Evolutionary conservation across 2,329 filamentous ascomycete species (phyloP).

Genomic region (Aspergillus floridensis): DNA sequence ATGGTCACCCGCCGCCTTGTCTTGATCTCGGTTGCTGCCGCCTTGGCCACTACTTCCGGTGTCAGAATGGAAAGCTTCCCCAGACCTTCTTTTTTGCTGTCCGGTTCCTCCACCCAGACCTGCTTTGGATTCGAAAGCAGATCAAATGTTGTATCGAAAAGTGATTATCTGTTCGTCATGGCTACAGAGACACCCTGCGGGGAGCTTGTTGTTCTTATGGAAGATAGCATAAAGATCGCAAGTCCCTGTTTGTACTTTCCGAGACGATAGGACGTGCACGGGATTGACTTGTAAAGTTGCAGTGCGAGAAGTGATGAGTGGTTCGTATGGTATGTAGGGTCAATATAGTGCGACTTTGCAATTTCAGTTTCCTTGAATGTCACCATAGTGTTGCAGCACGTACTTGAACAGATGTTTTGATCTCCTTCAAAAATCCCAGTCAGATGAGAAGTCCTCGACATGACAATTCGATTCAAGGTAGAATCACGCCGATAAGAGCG

Average conservation of each 20-base stretch:
- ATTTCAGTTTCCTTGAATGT: too few species aligned
- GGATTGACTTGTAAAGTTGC: too few species aligned
- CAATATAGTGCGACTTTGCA: too few species aligned
- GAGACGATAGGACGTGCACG: too few species aligned
- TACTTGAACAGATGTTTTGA: too few species aligned
- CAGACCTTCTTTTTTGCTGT: slow-evolving; percentile 52
- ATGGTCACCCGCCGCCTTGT: slow-evolving; percentile 53
- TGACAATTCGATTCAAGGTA: too few species aligned
- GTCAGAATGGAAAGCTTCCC: slow-evolving; percentile 54
- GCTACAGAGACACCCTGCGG: background rate
- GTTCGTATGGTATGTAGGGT: too few species aligned
- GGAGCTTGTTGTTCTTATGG: background rate
- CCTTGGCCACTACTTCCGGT: slow-evolving; percentile 50
- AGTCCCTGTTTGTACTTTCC: too few species aligned
- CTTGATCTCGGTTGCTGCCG: slow-evolving; percentile 51
- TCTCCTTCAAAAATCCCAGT: too few species aligned
- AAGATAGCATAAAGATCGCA: background rate
- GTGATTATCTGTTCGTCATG: slow-evolving; percentile 11
- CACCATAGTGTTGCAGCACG: too few species aligned
- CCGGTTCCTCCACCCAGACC: slow-evolving; percentile 49
- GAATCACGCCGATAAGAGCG: background rate
- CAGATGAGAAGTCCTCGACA: too few species aligned
- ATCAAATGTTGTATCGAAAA: slow-evolving; percentile 41
- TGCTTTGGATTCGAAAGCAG: slow-evolving; percentile 49
- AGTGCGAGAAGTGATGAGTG: too few species aligned